These are phyloP conservation scores for Pyrus bretschneideri DNA, from an alignment of 306 rosid species.

Conservation along the genomic window DNA sequence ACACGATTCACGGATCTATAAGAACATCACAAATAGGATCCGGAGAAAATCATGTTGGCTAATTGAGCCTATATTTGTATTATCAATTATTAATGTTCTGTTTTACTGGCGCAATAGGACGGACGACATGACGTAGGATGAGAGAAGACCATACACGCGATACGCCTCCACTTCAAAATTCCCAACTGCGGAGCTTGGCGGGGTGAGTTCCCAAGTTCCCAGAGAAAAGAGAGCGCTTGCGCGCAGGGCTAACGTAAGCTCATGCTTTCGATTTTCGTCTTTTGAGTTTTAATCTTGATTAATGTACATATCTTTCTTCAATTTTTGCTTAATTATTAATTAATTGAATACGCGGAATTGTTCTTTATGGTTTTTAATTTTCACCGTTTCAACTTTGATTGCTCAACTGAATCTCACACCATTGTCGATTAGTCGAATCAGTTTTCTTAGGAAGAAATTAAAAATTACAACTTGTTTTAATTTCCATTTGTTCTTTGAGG, in stretches of 20 bases:
- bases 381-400: not conserved
- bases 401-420: not conserved
- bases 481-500: not conserved
- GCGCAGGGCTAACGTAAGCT: not conserved
- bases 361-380: not conserved
- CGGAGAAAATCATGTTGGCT: too few relatives aligned
- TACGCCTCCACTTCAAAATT: not conserved
- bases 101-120: too few relatives aligned
- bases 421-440: not conserved
- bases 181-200: not conserved
- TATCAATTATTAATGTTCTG: too few relatives aligned
- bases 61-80: too few relatives aligned
- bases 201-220: not conserved
- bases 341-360: not conserved
- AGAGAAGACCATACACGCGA: not conserved
- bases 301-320: not conserved
- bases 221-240: not conserved
- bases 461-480: not conserved
- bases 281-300: not conserved
- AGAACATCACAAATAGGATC: fast-evolving
- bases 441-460: not conserved
- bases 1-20: fast-evolving
- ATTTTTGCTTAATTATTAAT: not conserved
- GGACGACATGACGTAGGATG: not conserved
- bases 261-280: not conserved